These are phyloP conservation scores for Talaromyces sp. DNA, from an alignment of 2,329 filamentous ascomycete species.

Conservation along the genomic window DNA sequence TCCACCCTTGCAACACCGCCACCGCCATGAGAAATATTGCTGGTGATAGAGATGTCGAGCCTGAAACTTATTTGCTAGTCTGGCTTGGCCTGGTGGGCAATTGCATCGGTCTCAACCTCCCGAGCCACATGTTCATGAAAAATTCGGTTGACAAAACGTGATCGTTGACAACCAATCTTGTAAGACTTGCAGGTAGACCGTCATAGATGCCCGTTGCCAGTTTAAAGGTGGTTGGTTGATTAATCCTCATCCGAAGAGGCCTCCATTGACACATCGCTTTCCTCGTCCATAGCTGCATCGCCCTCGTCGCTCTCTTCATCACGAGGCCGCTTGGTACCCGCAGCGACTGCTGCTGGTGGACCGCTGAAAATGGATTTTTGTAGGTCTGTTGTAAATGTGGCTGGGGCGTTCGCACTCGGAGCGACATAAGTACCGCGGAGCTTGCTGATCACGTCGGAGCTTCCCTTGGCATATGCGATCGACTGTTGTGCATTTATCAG, in stretches of 20 bases:
- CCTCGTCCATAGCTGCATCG: constrained; percentile 53
- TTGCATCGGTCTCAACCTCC: constrained; percentile 72
- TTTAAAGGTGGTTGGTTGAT: background rate
- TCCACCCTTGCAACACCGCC: constrained; percentile 87
- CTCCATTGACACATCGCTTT: constrained; percentile 64
- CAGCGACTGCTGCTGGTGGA: constrained; percentile 39
- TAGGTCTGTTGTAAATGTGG: constrained; percentile 61
- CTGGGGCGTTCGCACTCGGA: constrained; percentile 41
- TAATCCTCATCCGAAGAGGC: constrained; percentile 70
- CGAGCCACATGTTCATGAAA: constrained; percentile 54
- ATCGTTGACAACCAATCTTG: constrained; percentile 11
- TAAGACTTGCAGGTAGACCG: constrained; percentile 6
- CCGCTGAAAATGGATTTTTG: constrained; percentile 78
- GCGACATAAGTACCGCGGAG: constrained; percentile 85
- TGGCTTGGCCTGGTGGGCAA: constrained; percentile 87
- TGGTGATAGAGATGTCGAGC: constrained; percentile 30
- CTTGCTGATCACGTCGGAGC: constrained; percentile 82
- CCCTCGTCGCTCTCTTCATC: constrained; percentile 57
- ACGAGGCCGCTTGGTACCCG: constrained; percentile 62
- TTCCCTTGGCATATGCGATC: constrained; percentile 85
- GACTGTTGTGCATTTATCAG: constrained; percentile 50
- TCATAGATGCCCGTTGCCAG: background rate
- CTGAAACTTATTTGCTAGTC: constrained; percentile 69
- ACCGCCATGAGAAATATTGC: constrained; percentile 68
- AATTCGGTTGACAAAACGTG: constrained; percentile 10